These are phyloP conservation scores for Aegle marmelos DNA, from an alignment of 345 rosid genomes.

Conservation along the genomic window DNA sequence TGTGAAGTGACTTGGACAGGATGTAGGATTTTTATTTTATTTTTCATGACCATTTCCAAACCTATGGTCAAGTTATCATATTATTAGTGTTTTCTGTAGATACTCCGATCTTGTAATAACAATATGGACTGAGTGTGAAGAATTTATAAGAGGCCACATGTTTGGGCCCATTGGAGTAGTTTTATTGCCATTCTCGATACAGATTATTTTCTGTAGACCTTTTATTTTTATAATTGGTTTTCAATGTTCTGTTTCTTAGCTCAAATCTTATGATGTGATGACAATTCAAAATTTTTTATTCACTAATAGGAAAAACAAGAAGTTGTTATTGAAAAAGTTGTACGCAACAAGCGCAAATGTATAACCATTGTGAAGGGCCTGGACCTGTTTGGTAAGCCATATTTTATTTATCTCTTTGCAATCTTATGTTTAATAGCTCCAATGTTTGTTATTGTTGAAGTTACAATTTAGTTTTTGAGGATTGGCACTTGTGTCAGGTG, in stretches of 20 bases:
- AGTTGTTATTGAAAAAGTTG: slow-evolving; percentile 85
- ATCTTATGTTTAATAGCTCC: background rate
- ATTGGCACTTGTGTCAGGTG: slow-evolving; percentile 43
- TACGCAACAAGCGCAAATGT: slow-evolving; percentile 90
- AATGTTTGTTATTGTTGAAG: background rate
- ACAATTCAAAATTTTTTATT: background rate
- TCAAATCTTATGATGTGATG: background rate
- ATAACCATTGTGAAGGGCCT: slow-evolving; percentile 91
- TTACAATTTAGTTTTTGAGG: slow-evolving; percentile 7
- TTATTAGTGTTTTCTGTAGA: background rate
- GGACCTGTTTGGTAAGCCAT: slow-evolving; percentile 80
- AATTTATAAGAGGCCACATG: background rate
- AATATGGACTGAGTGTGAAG: background rate
- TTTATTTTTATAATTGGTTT: background rate
- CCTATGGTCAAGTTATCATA: background rate
- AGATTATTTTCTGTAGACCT: background rate
- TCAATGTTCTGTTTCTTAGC: background rate
- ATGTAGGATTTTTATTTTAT: background rate
- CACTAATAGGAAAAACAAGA: slow-evolving; percentile 72
- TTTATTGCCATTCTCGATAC: background rate
- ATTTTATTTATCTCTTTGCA: slow-evolving; percentile 5
- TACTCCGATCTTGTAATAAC: background rate
- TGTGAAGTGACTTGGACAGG: background rate
- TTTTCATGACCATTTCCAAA: background rate
- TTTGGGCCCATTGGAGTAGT: background rate